These are phyloP conservation scores for Zostera marina DNA, from an alignment of 116 monocot species.

Conservation along the genomic window DNA sequence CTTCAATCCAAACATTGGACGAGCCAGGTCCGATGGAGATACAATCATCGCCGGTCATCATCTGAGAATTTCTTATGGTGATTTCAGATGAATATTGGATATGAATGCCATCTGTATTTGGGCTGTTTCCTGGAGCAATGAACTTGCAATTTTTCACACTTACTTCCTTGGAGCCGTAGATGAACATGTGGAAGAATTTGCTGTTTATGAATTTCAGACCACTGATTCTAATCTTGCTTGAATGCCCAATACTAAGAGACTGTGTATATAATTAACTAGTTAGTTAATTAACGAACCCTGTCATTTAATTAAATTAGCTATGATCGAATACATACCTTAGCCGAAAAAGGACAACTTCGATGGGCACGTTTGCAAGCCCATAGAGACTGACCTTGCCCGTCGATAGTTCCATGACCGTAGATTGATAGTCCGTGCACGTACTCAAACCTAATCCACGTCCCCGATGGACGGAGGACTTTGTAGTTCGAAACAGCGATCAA, in stretches of 20 bases:
- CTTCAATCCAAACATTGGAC: slow-evolving; percentile 18
- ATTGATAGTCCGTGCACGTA: slow-evolving; percentile 4
- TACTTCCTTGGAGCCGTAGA: slow-evolving; percentile 12
- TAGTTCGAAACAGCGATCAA: slow-evolving; percentile 6
- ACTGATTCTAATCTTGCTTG: slow-evolving; percentile 19
- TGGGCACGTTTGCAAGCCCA: slow-evolving; percentile 7
- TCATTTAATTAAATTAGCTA: background rate
- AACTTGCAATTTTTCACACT: slow-evolving; percentile 16
- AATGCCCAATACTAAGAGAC: slow-evolving; percentile 22
- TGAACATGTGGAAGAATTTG: slow-evolving; percentile 29
- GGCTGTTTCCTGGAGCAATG: slow-evolving; percentile 29
- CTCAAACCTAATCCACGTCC: slow-evolving; percentile 9
- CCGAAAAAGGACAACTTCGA: slow-evolving; percentile 2
- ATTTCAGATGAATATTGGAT: slow-evolving; percentile 23
- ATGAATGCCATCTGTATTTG: slow-evolving; percentile 51
- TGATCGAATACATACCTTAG: background rate
- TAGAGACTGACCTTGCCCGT: background rate
- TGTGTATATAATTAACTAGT: background rate
- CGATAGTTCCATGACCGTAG: background rate
- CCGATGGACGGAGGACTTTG: background rate
- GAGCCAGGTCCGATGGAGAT: slow-evolving; percentile 34
- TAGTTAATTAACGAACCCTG: background rate
- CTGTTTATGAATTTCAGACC: slow-evolving; percentile 30
- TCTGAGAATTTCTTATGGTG: slow-evolving; percentile 14
- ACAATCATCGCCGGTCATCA: slow-evolving; percentile 42